Percentiles rank a stretch among this genome's conserved stretches.
phyloP scores from a whole-genome alignment of 148 eudicot species.

The Nyssa sinensis region DNA sequence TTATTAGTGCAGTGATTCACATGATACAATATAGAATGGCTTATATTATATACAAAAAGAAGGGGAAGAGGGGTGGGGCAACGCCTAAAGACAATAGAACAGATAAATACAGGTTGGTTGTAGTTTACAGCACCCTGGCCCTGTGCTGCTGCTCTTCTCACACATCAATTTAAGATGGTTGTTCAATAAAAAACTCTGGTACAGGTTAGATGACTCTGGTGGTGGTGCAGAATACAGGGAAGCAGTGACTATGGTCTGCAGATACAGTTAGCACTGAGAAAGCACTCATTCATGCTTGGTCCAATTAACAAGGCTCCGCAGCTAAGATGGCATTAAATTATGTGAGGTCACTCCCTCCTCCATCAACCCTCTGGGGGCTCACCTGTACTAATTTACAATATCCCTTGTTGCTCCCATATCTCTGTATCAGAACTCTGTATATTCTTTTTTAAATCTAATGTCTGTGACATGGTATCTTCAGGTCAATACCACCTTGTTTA shows the following conservation, averaged over 20 bases:
- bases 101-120: conserved; percentile 2
- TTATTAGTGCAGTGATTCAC: too few species aligned
- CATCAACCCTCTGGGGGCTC: neutral
- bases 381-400: conserved; percentile 4
- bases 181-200: neutral
- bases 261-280: neutral
- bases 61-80: too few species aligned
- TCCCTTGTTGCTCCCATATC: conserved; percentile 1
- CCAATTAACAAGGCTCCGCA: neutral
- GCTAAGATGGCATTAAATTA: neutral
- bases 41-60: too few species aligned
- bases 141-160: neutral
- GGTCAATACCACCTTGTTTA: neutral
- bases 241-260: neutral
- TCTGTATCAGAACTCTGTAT: neutral
- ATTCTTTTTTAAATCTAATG: neutral
- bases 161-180: neutral
- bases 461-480: conserved; percentile 1
- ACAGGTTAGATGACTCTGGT: neutral
- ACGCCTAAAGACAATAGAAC: neutral
- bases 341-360: neutral
- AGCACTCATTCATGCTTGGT: neutral
- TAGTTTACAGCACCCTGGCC: neutral
- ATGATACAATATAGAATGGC: too few species aligned
- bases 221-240: conserved; percentile 5